Base-by-base conservation (phyloP, 2,329 filamentous ascomycete genomes). In the Cryphonectria nitschkei region DNA sequence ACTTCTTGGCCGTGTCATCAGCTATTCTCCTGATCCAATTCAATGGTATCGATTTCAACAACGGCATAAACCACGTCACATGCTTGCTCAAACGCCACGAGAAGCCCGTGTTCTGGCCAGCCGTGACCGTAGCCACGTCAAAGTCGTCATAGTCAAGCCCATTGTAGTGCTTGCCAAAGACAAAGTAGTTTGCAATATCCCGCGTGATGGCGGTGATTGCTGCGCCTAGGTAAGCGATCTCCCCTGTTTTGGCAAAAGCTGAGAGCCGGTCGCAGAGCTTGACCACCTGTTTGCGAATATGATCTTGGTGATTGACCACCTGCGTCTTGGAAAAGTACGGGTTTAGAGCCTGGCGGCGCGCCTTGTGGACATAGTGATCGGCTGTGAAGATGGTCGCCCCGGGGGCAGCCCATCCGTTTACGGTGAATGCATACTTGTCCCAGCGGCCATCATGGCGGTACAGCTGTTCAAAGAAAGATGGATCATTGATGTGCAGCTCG, bases 401-500 rank as follows among this genome's bases (percentile, higher is more conserved):
- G 3, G 68, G 68, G 2, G 64, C 58, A 2, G 54, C 67, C n/a
- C 67, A 72, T 14, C 67, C 70, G n/a, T 72, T 43, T 9, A 34
- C 58, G 7, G 65, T 5, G 65, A 70, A 73, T 1, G 26, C 61
- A 37, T 71, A 73, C 32, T 72, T 72, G 41, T 73, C 29, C 72
- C 71, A 72, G 0, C 41, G 29, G 6, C 72, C 68, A 2, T 74
- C 71, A 2, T 43, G 65, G 16, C 60, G 56, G 37, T 72, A 76
- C 16, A 76, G 52, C 16, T 66, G 70, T 8, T 74, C 64, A 32
- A 68, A 74, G 66, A 72, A 74, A 8, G 54, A 52, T 5, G 77
- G 66, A 32, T 78, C 76, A 29, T 68, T 71, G 41, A 80, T 73
- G 63, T 81, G 78, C 2, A 81, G 62, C 70, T 81, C 80, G 39